Base-by-base conservation (phyloP, 140 eudicot species). In the Ambrosia hybrid region DNA sequence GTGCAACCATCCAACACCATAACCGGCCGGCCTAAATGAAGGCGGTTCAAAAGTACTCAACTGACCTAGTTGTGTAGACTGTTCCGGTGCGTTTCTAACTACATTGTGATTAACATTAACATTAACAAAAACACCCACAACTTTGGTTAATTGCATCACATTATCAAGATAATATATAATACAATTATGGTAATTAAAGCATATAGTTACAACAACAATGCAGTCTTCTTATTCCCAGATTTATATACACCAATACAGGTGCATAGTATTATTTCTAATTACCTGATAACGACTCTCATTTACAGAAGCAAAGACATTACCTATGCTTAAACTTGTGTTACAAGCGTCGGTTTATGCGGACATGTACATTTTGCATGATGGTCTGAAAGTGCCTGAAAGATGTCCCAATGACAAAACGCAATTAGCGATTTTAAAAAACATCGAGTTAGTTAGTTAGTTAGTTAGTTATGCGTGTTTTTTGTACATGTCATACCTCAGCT, bases 351-450 rank as follows among this genome's bases (percentile, higher is more conserved):
- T 59, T 80, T 85, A 70, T 66, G 80, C 52, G 91, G 67, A 51
- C 91, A 85, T 60, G 79, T 83, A 77, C 91, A 85, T 74, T 85
- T 83, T 43, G 87, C 83, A 26, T 70, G 83, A 37, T 64, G 68
- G 26, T 83, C 91, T 4, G 77, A 67, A 38, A 85, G 91, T 38
- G 69, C 39, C 91, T 85, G 87, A 71, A 78, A 67, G 15, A 41
- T 21, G 17, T 75, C 64, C 0, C 48, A 30, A 74, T 1, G 67
- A 17, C 53, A 52, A 52, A 51, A 55, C 1, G 4, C 1, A 14
- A 34, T 61, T 16, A 57, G 53, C 15, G 3, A 72, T 36, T 45
- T 14, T 56, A 26, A 2, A 5, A n/a, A 49, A 15, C 33, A 77
- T 41, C 33, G 45, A 15, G 13, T 10, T 16, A 52, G 38, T 3